Evolutionary conservation across 306 rosid species (phyloP).

Genomic region (Malus sieversii): DNA sequence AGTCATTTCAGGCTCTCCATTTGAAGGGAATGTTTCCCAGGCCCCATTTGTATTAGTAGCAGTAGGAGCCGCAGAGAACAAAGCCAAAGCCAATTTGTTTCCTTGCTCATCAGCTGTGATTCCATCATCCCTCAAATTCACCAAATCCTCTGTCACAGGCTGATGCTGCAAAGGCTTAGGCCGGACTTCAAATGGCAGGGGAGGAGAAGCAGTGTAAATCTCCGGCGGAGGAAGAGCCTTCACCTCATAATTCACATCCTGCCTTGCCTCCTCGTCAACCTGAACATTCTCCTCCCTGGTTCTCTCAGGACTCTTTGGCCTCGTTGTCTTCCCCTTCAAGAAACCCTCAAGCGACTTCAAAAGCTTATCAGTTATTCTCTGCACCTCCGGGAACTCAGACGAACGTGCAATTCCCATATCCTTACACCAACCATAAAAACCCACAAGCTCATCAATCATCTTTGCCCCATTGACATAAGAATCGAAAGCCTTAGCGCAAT

Average conservation of each 20-base stretch:
- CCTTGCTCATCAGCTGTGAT: constrained; percentile 75
- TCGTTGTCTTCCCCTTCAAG: constrained; percentile 49
- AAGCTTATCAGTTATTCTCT: constrained; percentile 54
- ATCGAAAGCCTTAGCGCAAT: constrained; percentile 59
- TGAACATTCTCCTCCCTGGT: constrained; percentile 29
- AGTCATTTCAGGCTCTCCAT: constrained; percentile 52
- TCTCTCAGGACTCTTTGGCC: constrained; percentile 40
- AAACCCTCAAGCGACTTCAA: constrained; percentile 57
- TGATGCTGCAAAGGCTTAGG: constrained; percentile 19
- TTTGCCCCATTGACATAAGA: constrained; percentile 55
- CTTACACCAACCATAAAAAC: constrained; percentile 75
- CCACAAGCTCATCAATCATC: constrained; percentile 57
- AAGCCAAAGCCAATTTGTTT: constrained; percentile 62
- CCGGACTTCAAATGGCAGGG: constrained; percentile 14
- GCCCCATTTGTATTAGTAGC: constrained; percentile 42
- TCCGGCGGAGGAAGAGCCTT: constrained; percentile 76
- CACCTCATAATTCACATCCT: constrained; percentile 35
- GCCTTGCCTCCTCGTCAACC: constrained; percentile 25
- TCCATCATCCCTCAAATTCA: constrained; percentile 56
- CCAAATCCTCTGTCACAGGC: constrained; percentile 48
- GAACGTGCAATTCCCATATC: constrained; percentile 66
- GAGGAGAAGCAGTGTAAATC: constrained; percentile 35
- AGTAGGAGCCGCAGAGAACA: constrained; percentile 46
- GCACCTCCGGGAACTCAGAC: constrained; percentile 76
- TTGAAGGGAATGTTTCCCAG: constrained; percentile 71